Conservation (phyloP, 257 asterid genomes). For the Euphrasia confusa region DNA sequence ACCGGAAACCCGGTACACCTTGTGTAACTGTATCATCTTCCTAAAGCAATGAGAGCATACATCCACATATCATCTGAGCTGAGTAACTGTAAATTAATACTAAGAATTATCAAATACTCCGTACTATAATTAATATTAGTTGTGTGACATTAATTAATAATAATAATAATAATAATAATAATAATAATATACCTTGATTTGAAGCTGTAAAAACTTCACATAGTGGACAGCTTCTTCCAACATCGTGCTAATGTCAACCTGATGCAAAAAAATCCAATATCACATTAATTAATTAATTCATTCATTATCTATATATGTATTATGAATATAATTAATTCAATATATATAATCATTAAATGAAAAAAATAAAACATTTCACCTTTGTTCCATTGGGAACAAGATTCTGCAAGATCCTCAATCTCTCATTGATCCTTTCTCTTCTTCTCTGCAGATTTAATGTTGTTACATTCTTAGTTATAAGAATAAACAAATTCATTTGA, state of each 20-base stretch:
- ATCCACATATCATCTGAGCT: conserved; percentile 87
- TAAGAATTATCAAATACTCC: no score
- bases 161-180: no score
- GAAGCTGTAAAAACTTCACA: conserved; percentile 82
- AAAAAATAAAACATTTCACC: conserved; percentile 23
- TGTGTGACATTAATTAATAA: neutral
- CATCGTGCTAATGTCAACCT: conserved; percentile 58
- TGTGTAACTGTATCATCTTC: no score
- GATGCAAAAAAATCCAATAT: neutral
- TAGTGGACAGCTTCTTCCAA: conserved; percentile 52
- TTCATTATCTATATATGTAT: no score
- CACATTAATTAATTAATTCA: no score
- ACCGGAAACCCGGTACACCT: no score
- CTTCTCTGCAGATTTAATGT: conserved; percentile 46
- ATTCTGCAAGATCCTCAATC: no score
- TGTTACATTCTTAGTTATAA: no score
- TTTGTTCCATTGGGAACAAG: conserved; percentile 90
- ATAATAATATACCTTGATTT: conserved; percentile 54
- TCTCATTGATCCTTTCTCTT: conserved; percentile 43
- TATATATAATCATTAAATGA: neutral
- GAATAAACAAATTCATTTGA: no score
- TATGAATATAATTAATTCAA: no score
- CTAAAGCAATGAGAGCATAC: conserved; percentile 89
- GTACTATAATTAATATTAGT: neutral
- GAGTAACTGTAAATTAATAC: conserved; percentile 42